Conservation (phyloP, 768 basidiomycete genomes). For the Tricholoma flavovirens region DNA sequence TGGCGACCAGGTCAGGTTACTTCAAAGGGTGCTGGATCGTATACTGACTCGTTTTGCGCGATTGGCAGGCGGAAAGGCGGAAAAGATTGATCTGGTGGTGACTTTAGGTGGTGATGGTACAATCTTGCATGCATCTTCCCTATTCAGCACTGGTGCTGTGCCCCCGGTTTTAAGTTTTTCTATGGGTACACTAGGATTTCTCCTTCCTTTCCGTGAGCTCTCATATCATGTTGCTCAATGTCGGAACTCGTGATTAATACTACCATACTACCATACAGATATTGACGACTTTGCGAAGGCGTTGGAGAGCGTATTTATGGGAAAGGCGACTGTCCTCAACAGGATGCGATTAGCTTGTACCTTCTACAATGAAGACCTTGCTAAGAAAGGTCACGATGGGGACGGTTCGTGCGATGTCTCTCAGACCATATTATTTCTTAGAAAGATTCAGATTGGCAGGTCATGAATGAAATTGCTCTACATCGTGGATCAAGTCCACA, state of each 20-base stretch:
- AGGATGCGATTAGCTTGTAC: slow-evolving; percentile 87
- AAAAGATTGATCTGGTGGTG: slow-evolving; percentile 79
- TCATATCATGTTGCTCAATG: neutral
- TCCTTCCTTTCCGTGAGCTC: slow-evolving; percentile 86
- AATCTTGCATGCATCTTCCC: slow-evolving; percentile 86
- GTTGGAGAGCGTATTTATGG: slow-evolving; percentile 70
- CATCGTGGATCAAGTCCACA: slow-evolving; percentile 91
- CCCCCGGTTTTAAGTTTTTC: slow-evolving; percentile 90
- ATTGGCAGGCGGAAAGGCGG: slow-evolving; percentile 38
- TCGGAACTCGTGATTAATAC: neutral
- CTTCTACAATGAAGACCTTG: slow-evolving; percentile 58
- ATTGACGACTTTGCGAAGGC: slow-evolving; percentile 84
- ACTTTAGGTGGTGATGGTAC: slow-evolving; percentile 95
- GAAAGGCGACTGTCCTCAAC: slow-evolving; percentile 77
- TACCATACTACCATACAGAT: slow-evolving; percentile 40
- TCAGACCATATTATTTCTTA: slow-evolving; percentile 3
- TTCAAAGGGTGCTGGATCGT: neutral
- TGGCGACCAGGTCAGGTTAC: slow-evolving; percentile 55
- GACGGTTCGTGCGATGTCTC: slow-evolving; percentile 40
- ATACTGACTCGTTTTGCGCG: neutral
- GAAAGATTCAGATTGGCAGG: slow-evolving; percentile 72
- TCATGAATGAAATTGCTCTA: slow-evolving; percentile 94
- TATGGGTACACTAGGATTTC: slow-evolving; percentile 90
- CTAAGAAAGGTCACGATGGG: slow-evolving; percentile 48
- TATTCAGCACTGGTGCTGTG: slow-evolving; percentile 87